Evolutionary conservation across 2,329 filamentous ascomycete genomes (phyloP), one percentile per base, ranked within the genome.

Genomic region (Malbranchea zuffiana): DNA sequence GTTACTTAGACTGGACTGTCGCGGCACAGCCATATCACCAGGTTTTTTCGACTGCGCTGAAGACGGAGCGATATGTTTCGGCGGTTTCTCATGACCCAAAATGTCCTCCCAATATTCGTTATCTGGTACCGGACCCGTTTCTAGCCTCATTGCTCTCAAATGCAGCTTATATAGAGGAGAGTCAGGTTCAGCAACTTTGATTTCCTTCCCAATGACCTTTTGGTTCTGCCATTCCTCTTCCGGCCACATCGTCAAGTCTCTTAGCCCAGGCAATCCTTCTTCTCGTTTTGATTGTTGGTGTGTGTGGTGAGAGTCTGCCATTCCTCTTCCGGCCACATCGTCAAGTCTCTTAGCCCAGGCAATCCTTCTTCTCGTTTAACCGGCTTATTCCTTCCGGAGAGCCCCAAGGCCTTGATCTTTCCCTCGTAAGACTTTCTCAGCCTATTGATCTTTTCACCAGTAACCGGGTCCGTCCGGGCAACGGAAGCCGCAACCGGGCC

Each of bases 361-460:
- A 55, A 50, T 32, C 55, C 50, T 29, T 58, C 52, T 29, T 66
- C 62, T 19, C 60, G 57, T 43, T 67, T 67, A 21, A 62, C 57
- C 1, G 65, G 55, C 39, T 67, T 67, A 42, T 69, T 69, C 36
- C 63, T 61, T 15, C 66, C 66, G 18, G 66, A 56, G 23, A 69
- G 49, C 6, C 58, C 58, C 29, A 69, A 49, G 2, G 53, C 58
- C 47, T 69, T 68, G 47, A 68, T 51, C 46, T 69, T 67, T 27
- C 66, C 66, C 49, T 69, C 66, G 43, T 69, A 69, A 3, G 66
- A 68, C 45, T 69, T 69, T 42, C 75, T 64, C 27, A 80, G 61
- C 51, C 73, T 71, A 56, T 78, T 78, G 43, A 68, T 68, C 59
- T 80, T 80, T 51, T 77, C 74, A 42, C 74, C 74, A n/a, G 73